These are phyloP conservation scores for Phytophthora gonapodyides DNA, from an alignment of 352 stramenopile species.

Conservation along the genomic window DNA sequence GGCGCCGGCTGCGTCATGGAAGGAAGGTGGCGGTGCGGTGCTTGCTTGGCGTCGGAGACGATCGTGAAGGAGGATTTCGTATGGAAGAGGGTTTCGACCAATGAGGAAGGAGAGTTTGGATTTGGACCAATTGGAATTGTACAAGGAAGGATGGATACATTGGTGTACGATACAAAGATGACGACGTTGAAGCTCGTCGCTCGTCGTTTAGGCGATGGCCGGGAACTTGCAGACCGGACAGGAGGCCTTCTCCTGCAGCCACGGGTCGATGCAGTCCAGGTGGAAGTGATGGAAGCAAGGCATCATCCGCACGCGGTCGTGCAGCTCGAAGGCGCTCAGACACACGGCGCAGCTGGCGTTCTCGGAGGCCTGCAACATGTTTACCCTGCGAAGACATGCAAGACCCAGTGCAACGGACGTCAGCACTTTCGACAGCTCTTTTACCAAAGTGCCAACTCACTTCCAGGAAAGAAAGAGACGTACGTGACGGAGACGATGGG, in stretches of 20 bases:
- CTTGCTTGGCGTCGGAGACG: background rate
- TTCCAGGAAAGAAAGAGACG: conserved; percentile 27
- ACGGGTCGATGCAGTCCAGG: conserved; percentile 72
- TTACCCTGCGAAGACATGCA: conserved; percentile 41
- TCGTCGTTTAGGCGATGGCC: conserved; percentile 55
- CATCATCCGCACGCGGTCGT: conserved; percentile 58
- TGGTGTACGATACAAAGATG: conserved; percentile 23
- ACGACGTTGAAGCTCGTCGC: conserved; percentile 4
- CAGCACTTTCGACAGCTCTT: conserved; percentile 7
- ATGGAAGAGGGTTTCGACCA: conserved; percentile 4
- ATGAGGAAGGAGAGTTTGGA: background rate
- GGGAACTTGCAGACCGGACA: conserved; percentile 86
- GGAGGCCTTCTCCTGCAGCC: conserved; percentile 68
- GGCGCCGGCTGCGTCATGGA: conserved; percentile 39
- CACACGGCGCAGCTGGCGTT: conserved; percentile 67
- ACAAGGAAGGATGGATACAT: conserved; percentile 15
- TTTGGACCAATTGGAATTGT: conserved; percentile 18
- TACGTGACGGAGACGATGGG: conserved; percentile 68
- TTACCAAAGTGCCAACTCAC: conserved; percentile 2
- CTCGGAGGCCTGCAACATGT: conserved; percentile 63
- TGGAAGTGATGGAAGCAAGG: conserved; percentile 86
- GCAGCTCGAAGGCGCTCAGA: conserved; percentile 53
- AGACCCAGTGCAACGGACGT: conserved; percentile 1
- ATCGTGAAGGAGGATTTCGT: conserved; percentile 10
- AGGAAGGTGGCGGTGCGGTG: background rate